Conservation (phyloP, 2,329 filamentous ascomycete genomes). For the Alternaria metachromatica region DNA sequence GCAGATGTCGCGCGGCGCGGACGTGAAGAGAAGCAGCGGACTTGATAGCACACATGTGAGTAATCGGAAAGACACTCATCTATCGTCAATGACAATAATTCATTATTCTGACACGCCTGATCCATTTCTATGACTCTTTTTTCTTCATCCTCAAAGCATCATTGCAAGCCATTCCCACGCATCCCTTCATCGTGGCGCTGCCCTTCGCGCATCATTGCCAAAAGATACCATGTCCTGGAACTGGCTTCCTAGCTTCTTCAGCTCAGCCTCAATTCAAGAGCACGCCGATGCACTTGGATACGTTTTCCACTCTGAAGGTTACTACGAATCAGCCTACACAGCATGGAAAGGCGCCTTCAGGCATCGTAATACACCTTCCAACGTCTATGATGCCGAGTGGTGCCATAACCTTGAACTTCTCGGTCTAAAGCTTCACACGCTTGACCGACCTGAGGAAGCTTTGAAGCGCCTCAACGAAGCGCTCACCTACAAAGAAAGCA, state of each 20-base stretch:
- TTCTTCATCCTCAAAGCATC: background rate
- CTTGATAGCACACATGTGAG: background rate
- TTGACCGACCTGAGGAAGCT: background rate
- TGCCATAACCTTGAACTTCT: background rate
- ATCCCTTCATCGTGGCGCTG: background rate
- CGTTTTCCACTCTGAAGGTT: too few relatives aligned
- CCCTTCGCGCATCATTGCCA: too few relatives aligned
- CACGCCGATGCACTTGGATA: too few relatives aligned
- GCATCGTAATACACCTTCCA: background rate
- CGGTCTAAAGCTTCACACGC: background rate
- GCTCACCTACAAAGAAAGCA: background rate
- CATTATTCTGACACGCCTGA: background rate
- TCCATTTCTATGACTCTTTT: background rate
- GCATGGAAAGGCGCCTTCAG: background rate
- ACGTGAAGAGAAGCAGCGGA: background rate
- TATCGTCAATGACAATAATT: background rate
- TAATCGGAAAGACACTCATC: background rate
- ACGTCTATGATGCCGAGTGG: background rate
- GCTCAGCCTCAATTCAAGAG: too few relatives aligned
- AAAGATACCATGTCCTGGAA: too few relatives aligned
- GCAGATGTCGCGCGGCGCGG: background rate
- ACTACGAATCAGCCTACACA: background rate
- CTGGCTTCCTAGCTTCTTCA: too few relatives aligned
- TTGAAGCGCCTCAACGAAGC: background rate
- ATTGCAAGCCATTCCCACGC: background rate